These are phyloP conservation scores for Trichomonascus vanleenenianus DNA, from an alignment of 805 yeast species.

Conservation along the genomic window DNA sequence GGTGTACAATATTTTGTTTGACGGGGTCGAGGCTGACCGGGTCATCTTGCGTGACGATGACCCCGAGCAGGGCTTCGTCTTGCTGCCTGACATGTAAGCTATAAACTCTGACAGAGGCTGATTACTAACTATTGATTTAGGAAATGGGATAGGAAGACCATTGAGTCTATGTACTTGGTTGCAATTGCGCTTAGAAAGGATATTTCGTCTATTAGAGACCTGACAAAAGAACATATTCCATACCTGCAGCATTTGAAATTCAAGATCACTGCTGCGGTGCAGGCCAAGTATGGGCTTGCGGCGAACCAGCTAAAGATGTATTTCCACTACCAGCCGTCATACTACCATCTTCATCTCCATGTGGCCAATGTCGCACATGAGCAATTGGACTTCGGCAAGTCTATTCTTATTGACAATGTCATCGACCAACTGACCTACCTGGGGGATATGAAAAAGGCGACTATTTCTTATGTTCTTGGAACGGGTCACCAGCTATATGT, in stretches of 20 bases:
- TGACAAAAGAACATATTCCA: constrained; percentile 49
- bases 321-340: constrained; percentile 89
- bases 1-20: constrained; percentile 77
- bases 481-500: constrained; percentile 74
- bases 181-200: constrained; percentile 66
- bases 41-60: constrained; percentile 63
- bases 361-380: constrained; percentile 64
- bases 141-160: constrained; percentile 78
- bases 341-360: constrained; percentile 92
- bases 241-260: constrained; percentile 45
- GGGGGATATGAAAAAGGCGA: constrained; percentile 46
- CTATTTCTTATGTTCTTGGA: constrained; percentile 60
- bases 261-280: constrained; percentile 42
- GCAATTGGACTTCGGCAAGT: constrained; percentile 75
- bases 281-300: constrained; percentile 40
- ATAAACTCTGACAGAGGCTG: too few relatives aligned
- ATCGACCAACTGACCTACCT: constrained; percentile 57
- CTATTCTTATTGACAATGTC: constrained; percentile 71
- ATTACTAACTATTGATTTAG: constrained; percentile 10
- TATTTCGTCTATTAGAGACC: constrained; percentile 68
- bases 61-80: constrained; percentile 49
- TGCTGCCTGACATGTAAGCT: constrained; percentile 80
- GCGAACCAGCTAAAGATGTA: constrained; percentile 62
- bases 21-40: constrained; percentile 79
- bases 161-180: constrained; percentile 67